Evolutionary conservation across 2,329 filamentous ascomycete genomes (phyloP).

Genomic region (Nothomitra cinnamomea): DNA sequence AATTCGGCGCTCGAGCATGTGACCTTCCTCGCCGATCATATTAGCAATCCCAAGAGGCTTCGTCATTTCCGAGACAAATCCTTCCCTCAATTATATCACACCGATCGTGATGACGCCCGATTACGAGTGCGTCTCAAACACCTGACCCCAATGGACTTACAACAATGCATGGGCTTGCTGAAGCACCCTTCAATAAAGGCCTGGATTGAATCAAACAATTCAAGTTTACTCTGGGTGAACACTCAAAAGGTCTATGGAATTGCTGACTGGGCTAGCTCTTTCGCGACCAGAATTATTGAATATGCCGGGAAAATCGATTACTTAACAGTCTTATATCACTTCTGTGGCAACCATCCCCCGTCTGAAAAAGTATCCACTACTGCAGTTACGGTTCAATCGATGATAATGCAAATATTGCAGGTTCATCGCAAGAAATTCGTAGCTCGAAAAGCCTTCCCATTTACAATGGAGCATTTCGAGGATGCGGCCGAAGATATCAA

Average conservation of each 20-base stretch:
- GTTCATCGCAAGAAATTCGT: background rate
- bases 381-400: background rate
- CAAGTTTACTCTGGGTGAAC: background rate
- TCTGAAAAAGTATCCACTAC: background rate
- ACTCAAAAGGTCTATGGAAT: background rate
- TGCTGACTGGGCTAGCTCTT: background rate
- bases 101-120: background rate
- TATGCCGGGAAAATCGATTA: background rate
- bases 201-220: background rate
- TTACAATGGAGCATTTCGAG: background rate
- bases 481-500: background rate
- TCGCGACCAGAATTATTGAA: background rate
- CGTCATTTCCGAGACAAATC: no score
- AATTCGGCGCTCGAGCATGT: no score
- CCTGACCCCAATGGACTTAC: background rate
- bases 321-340: background rate
- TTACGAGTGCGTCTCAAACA: background rate
- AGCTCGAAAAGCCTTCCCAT: background rate
- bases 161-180: background rate
- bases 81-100: background rate
- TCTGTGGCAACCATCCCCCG: background rate
- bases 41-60: no score
- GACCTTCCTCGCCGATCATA: no score
- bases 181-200: background rate
- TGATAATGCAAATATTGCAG: background rate